Evolutionary conservation across 352 stramenopile species (phyloP).

Genomic region (Peronosclerospora sorghi): DNA sequence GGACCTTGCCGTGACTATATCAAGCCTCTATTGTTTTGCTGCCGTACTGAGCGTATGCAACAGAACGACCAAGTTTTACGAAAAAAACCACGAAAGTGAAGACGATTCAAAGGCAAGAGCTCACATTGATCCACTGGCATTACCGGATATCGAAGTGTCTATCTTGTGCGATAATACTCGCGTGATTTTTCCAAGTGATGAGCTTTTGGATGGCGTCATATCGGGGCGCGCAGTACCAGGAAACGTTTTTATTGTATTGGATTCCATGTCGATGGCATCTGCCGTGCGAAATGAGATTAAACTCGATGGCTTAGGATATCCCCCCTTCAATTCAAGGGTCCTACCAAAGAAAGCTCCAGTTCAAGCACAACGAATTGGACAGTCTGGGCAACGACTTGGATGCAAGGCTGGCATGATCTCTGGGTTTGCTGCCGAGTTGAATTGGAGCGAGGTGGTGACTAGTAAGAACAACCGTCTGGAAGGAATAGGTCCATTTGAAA

Average conservation of each 20-base stretch:
- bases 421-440: conserved; percentile 23
- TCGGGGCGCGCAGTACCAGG: conserved; percentile 2
- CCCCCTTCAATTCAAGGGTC: conserved; percentile 63
- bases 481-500: conserved; percentile 22
- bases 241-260: conserved; percentile 33
- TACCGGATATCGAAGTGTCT: conserved; percentile 31
- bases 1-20: conserved; percentile 36
- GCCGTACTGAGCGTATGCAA: conserved; percentile 11
- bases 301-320: conserved; percentile 63
- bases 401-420: conserved; percentile 43
- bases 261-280: conserved; percentile 34
- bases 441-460: neutral
- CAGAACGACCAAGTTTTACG: neutral
- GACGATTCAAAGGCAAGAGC: neutral
- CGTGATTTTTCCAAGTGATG: conserved; percentile 36
- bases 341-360: conserved; percentile 35
- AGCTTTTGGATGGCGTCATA: conserved; percentile 21
- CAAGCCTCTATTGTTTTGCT: conserved; percentile 32
- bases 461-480: neutral
- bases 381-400: conserved; percentile 26
- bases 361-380: conserved; percentile 38
- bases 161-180: conserved; percentile 37
- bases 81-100: neutral
- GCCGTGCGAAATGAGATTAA: conserved; percentile 38
- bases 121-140: neutral